A percentile compares a stretch with the other conserved stretches of the same genome.
These are phyloP conservation scores for Graphilbum ipis-grandicollis DNA, from an alignment of 2,329 filamentous ascomycete species.

Conservation along the genomic window DNA sequence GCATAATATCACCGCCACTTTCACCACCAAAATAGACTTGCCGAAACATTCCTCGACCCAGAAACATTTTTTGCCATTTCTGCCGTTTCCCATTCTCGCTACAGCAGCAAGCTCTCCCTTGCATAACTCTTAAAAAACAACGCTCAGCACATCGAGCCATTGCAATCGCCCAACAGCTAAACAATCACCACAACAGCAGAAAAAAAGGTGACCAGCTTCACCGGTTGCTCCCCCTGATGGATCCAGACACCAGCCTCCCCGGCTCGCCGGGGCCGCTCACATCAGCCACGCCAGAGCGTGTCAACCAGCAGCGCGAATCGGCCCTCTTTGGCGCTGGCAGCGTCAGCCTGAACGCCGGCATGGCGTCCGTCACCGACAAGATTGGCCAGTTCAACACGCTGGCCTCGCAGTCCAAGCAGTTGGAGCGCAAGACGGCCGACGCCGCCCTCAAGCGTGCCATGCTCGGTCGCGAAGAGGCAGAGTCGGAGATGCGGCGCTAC, in stretches of 20 bases:
- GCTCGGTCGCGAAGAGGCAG: slow-evolving; percentile 53
- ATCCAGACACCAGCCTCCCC: too few relatives aligned
- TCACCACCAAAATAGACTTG: too few relatives aligned
- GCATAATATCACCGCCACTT: too few relatives aligned
- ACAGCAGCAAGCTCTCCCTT: too few relatives aligned
- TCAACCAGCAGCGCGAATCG: slow-evolving; percentile 30
- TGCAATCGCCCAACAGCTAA: too few relatives aligned
- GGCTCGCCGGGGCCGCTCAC: slow-evolving; percentile 40
- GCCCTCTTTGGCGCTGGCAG: background rate
- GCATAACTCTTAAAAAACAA: too few relatives aligned
- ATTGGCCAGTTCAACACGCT: slow-evolving; percentile 59
- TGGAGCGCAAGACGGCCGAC: slow-evolving; percentile 47
- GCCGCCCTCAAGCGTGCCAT: slow-evolving; percentile 49
- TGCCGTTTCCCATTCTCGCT: too few relatives aligned
- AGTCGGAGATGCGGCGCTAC: slow-evolving; percentile 46
- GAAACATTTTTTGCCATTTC: too few relatives aligned
- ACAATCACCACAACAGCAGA: background rate
- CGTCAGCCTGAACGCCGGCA: background rate
- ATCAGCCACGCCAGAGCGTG: slow-evolving; percentile 44
- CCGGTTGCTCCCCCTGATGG: too few relatives aligned
- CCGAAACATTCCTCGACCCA: too few relatives aligned
- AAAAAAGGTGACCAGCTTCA: too few relatives aligned
- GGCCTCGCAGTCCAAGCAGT: slow-evolving; percentile 39
- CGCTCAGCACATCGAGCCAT: too few relatives aligned
- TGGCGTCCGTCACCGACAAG: slow-evolving; percentile 40